Evolutionary conservation across 2,329 filamentous ascomycete genomes (phyloP), one percentile per base, ranked within the genome.

Genomic region (Anthostomella pinea): DNA sequence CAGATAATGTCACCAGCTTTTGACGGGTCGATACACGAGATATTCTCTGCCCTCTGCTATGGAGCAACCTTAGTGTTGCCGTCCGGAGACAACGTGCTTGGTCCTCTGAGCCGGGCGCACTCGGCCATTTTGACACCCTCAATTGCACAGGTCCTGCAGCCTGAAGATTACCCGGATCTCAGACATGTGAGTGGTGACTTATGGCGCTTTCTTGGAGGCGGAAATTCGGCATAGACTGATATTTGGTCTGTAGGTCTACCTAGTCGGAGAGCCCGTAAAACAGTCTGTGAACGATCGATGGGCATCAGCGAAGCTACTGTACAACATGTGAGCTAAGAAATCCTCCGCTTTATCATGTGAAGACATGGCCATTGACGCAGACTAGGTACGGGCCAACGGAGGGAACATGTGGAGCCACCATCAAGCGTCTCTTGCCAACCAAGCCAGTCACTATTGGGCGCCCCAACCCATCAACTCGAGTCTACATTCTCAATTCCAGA

Each of bases 1-100:
- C 68, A 70, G 36, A 30, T 67, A 26, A 60, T 71, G 55, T 70
- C 68, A 1, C 50, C 58, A 0, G 62, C 49, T 0, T 72, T 72
- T 36, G 69, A 71, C 43, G 65, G 62, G n/a, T 60, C 57, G 35
- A 66, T 71, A 8, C 57, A 65, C 21, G 68, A 59, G 30, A 40
- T 59, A 1, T 68, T 69, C 36, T 63, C 62, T 0, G 51, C 66
- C 1, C 48, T 70, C 1, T 52, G 49, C 13, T 63, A 67, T 35
- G 67, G 67, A 1, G 58, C 58, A 0, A 66, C 65, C 0, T 49
- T 70, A 3, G 54, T 67, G 1, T 49, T 70, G 2, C 22, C 27
- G 1, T 39, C 51, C 14, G 22, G 11, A 0, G 28, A 34, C 2
- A 45, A 62, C 9, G 51, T 56, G 0, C 59, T 69, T 22, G 41